Conservation (phyloP, 768 basidiomycete genomes). For the Neoboletus magnificus region DNA sequence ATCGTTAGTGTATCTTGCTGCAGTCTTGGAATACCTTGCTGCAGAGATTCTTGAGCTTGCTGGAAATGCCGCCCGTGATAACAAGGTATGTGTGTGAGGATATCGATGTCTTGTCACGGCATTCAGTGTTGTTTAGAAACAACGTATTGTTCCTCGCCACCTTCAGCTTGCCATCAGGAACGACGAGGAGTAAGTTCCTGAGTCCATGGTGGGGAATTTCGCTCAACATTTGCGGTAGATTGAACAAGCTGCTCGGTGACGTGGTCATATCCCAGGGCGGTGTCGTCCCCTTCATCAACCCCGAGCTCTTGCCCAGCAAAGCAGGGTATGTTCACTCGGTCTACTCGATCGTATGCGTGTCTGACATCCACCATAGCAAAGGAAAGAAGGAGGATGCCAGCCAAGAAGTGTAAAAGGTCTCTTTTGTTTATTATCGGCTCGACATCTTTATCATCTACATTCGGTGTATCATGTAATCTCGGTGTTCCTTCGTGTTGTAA, state of each 20-base stretch:
- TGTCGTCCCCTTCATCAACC: slow-evolving; percentile 68
- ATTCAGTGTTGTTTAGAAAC: slow-evolving; percentile 48
- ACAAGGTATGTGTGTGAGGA: slow-evolving; percentile 23
- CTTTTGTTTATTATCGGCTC: slow-evolving; percentile 17
- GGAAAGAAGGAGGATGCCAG: slow-evolving; percentile 34
- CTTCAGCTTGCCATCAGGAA: slow-evolving; percentile 90
- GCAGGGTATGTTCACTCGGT: slow-evolving; percentile 20
- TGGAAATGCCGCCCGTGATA: slow-evolving; percentile 63
- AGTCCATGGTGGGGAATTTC: neutral
- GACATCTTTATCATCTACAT: slow-evolving; percentile 29
- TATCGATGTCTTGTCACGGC: neutral
- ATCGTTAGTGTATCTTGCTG: slow-evolving; percentile 75
- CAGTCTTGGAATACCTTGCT: slow-evolving; percentile 88
- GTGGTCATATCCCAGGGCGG: slow-evolving; percentile 92
- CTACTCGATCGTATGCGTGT: neutral
- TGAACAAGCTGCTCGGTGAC: slow-evolving; percentile 78
- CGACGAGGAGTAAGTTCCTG: slow-evolving; percentile 66
- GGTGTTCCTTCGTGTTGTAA: slow-evolving; percentile 14
- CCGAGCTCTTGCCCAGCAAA: slow-evolving; percentile 36
- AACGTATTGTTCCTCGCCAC: slow-evolving; percentile 93
- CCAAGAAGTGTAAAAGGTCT: slow-evolving; percentile 28
- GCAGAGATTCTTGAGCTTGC: slow-evolving; percentile 93
- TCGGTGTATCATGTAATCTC: slow-evolving; percentile 29
- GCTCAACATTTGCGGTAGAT: slow-evolving; percentile 31
- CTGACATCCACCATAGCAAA: slow-evolving; percentile 25